Evolutionary conservation across 148 eudicot genomes (phyloP).

Genomic region (Drosera capensis): DNA sequence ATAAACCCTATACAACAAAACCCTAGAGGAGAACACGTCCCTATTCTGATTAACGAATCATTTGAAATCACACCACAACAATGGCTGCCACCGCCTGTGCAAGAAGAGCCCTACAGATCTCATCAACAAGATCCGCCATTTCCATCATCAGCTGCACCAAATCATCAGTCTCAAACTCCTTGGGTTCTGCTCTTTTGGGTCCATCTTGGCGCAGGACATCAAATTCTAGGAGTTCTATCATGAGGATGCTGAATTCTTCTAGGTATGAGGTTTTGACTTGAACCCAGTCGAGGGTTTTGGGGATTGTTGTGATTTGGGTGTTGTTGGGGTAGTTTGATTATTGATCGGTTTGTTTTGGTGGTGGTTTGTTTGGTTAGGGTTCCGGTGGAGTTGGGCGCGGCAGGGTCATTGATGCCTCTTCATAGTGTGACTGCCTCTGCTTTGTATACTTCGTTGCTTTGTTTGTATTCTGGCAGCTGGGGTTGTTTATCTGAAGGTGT

Average conservation of each 20-base stretch:
- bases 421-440: constrained; percentile 34
- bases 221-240: neutral
- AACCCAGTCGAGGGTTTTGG: neutral
- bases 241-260: neutral
- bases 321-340: neutral
- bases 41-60: too few species aligned
- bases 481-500: constrained; percentile 37
- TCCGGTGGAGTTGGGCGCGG: constrained; percentile 25
- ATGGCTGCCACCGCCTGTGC: neutral
- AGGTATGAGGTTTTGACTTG: neutral
- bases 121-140: neutral
- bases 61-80: too few species aligned
- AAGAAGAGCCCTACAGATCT: neutral
- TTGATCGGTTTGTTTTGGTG: neutral
- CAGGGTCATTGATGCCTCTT: constrained; percentile 24
- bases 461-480: constrained; percentile 29
- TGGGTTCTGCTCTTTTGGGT: neutral
- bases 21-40: too few species aligned
- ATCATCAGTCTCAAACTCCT: neutral
- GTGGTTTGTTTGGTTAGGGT: constrained; percentile 8
- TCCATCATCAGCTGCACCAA: neutral
- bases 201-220: neutral
- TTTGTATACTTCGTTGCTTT: constrained; percentile 27
- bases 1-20: too few species aligned
- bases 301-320: neutral